Evolutionary conservation across 2,329 filamentous ascomycete genomes (phyloP).

Genomic region (Diatrype stigma): DNA sequence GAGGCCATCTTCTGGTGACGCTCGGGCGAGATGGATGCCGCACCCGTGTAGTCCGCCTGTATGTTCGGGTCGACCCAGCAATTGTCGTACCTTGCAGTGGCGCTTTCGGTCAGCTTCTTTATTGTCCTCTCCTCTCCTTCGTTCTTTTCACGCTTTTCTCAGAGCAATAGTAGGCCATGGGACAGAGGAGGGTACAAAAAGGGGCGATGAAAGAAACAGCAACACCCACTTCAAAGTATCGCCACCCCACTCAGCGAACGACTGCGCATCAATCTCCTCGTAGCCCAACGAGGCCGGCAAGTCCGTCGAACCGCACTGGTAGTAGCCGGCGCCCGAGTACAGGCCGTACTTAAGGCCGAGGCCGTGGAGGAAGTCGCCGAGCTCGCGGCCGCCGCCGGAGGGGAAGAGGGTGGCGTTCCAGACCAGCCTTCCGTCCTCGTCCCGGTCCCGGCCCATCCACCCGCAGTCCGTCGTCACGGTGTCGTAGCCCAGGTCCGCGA

Average conservation of each 20-base stretch:
- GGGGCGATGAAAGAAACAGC: neutral
- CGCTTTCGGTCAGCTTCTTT: neutral
- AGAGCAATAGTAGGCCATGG: neutral
- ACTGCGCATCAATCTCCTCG: conserved; percentile 36
- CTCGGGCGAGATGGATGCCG: conserved; percentile 33
- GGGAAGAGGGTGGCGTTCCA: conserved; percentile 50
- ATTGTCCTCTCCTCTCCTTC: too few relatives aligned
- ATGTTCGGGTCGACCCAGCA: conserved; percentile 40
- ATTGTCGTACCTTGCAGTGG: conserved; percentile 39
- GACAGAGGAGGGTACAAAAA: neutral
- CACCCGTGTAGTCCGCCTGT: conserved; percentile 37
- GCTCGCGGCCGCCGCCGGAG: conserved; percentile 39
- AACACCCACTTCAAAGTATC: conserved; percentile 48
- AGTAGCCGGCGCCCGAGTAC: conserved; percentile 47
- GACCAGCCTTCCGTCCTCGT: conserved; percentile 40
- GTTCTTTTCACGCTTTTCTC: too few relatives aligned
- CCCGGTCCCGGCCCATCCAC: conserved; percentile 41
- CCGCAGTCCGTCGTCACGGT: conserved; percentile 57
- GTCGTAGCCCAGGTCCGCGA: conserved; percentile 49
- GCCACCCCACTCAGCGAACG: conserved; percentile 40
- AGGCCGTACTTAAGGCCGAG: conserved; percentile 48
- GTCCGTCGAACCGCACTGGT: conserved; percentile 39
- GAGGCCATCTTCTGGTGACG: conserved; percentile 45
- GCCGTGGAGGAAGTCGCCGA: conserved; percentile 46
- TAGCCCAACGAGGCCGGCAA: conserved; percentile 42